Percentiles rank a stretch among this genome's conserved stretches.
Evolutionary conservation across 805 yeast genomes (phyloP).

Genomic region (Metschnikowia dekortorum): DNA sequence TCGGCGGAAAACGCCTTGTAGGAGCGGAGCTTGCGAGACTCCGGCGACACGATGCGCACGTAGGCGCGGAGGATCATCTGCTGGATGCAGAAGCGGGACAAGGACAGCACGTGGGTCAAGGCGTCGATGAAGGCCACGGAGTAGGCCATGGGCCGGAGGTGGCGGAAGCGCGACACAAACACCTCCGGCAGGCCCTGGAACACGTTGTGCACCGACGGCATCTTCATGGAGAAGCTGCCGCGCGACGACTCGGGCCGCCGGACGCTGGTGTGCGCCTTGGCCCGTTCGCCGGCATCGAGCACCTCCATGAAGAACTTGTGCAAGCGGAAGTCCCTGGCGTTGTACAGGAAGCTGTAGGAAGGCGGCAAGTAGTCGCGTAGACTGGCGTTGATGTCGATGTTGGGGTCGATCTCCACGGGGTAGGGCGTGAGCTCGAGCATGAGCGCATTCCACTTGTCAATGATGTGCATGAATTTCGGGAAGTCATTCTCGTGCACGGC

Average conservation of each 20-base stretch:
- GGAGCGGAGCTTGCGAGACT: conserved; percentile 54
- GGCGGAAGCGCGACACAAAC: conserved; percentile 16
- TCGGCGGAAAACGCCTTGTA: conserved; percentile 86
- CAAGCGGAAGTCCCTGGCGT: conserved; percentile 13
- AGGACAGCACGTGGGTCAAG: conserved; percentile 10
- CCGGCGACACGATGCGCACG: conserved; percentile 73
- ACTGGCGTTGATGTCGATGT: conserved; percentile 16
- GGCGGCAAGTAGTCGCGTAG: conserved; percentile 13
- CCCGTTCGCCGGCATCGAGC: conserved; percentile 14
- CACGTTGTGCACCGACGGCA: conserved; percentile 1
- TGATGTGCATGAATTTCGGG: conserved; percentile 29
- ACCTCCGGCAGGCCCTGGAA: conserved; percentile 9
- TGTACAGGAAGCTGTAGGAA: conserved; percentile 4
- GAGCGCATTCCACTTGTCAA: conserved; percentile 40
- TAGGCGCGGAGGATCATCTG: conserved; percentile 72
- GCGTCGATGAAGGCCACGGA: conserved; percentile 16
- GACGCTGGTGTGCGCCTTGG: neutral
- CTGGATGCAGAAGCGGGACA: conserved; percentile 33
- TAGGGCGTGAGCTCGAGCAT: conserved; percentile 38
- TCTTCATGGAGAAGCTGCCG: conserved; percentile 3
- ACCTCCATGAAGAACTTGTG: conserved; percentile 15
- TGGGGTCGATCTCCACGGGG: conserved; percentile 14
- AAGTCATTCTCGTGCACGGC: conserved; percentile 33
- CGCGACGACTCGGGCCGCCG: conserved; percentile 6
- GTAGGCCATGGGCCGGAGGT: conserved; percentile 16